phyloP scores from a whole-genome alignment of 352 stramenopile genomes.

The Pythium scleroteichum region DNA sequence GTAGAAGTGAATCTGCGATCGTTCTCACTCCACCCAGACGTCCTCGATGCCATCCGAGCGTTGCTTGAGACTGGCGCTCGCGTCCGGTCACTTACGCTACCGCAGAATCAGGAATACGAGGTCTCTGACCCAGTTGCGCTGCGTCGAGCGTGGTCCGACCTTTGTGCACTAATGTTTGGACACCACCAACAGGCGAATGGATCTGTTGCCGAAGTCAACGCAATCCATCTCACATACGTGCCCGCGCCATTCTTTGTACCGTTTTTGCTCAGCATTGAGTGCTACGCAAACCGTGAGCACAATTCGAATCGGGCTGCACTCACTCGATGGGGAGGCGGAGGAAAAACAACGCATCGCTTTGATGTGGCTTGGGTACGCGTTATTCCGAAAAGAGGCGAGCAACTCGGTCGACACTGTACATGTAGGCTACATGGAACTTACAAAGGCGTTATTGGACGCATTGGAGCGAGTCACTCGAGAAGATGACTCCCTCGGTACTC shows the following conservation, averaged over 20 bases:
- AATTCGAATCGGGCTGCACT: background rate
- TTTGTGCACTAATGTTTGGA: background rate
- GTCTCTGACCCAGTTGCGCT: background rate
- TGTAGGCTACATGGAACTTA: background rate
- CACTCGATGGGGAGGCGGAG: background rate
- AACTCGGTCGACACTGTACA: background rate
- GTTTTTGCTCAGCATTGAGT: slow-evolving; percentile 1
- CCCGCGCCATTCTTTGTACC: background rate
- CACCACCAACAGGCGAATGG: background rate
- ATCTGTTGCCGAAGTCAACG: background rate
- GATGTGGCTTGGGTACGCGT: slow-evolving; percentile 1
- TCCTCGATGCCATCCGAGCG: slow-evolving; percentile 7
- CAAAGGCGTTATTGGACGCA: too few species aligned
- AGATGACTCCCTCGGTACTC: background rate
- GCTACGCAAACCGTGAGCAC: background rate
- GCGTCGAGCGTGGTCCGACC: background rate
- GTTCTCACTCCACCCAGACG: background rate
- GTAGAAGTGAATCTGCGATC: background rate
- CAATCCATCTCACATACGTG: background rate
- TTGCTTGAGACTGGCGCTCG: slow-evolving; percentile 10
- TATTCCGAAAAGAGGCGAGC: background rate
- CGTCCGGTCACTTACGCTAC: slow-evolving; percentile 1
- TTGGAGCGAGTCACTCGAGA: background rate
- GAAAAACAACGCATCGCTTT: background rate
- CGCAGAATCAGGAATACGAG: background rate